A percentile compares a stretch with the other conserved stretches of the same genome.
Evolutionary conservation across 2,329 filamentous ascomycete genomes (phyloP).

Genomic region (Fusarium concolor): DNA sequence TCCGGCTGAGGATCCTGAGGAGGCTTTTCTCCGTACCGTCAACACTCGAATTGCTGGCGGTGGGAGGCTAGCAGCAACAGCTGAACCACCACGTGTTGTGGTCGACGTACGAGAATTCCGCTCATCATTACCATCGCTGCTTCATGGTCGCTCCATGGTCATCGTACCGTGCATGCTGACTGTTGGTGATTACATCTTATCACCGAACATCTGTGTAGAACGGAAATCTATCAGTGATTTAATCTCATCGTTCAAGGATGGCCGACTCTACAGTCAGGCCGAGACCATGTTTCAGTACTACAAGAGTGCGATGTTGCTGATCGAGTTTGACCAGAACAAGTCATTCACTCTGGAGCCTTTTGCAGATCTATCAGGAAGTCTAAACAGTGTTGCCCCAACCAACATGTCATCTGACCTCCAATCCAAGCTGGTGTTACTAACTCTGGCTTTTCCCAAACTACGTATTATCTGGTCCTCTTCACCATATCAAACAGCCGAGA

Average conservation of each 20-base stretch:
- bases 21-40: slow-evolving; percentile 91
- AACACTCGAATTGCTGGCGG: slow-evolving; percentile 97
- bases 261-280: slow-evolving; percentile 89
- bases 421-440: slow-evolving; percentile 90
- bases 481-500: slow-evolving; percentile 96
- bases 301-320: slow-evolving; percentile 87
- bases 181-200: slow-evolving; percentile 95
- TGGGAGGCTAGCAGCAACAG: slow-evolving; percentile 83
- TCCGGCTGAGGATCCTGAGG: slow-evolving; percentile 81
- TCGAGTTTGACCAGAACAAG: slow-evolving; percentile 98
- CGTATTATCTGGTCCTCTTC: slow-evolving; percentile 94
- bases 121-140: slow-evolving; percentile 87
- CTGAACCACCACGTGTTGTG: slow-evolving; percentile 88
- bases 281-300: slow-evolving; percentile 97
- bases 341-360: slow-evolving; percentile 93
- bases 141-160: slow-evolving; percentile 88
- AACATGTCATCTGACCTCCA: slow-evolving; percentile 79
- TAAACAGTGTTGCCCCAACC: slow-evolving; percentile 71
- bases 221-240: slow-evolving; percentile 93
- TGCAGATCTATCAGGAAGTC: slow-evolving; percentile 72
- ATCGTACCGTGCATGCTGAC: slow-evolving; percentile 96
- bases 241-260: slow-evolving; percentile 91
- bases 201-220: slow-evolving; percentile 91
- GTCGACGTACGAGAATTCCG: slow-evolving; percentile 97
- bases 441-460: slow-evolving; percentile 88